Conservation (phyloP, 1,284 basidiomycete species). For the Ustilago curta region DNA sequence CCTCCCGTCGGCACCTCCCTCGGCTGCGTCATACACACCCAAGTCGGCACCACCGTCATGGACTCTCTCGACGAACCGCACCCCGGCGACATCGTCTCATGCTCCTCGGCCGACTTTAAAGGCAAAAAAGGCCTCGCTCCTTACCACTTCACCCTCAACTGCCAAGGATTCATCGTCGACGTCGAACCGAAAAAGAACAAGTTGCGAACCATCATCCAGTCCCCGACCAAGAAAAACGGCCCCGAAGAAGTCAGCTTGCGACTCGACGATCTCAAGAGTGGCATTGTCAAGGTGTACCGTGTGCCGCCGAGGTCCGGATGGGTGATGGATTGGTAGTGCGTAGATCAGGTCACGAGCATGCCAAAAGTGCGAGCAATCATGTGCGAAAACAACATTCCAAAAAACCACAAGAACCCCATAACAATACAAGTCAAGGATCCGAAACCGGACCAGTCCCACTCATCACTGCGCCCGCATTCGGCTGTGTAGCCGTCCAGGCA, state of each 20-base stretch:
- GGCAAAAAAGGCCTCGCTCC: slow-evolving; percentile 82
- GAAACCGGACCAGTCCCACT: slow-evolving; percentile 33
- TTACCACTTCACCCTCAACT: slow-evolving; percentile 77
- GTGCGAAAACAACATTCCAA: no score
- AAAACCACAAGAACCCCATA: background rate
- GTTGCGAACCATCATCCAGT: slow-evolving; percentile 72
- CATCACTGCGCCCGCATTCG: slow-evolving; percentile 5
- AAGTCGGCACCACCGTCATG: slow-evolving; percentile 77
- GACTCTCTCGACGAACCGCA: slow-evolving; percentile 82
- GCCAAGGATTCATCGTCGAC: slow-evolving; percentile 81
- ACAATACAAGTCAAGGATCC: slow-evolving; percentile 29
- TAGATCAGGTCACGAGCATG: no score
- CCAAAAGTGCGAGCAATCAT: no score
- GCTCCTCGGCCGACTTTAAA: slow-evolving; percentile 84
- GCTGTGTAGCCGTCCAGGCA: slow-evolving; percentile 45
- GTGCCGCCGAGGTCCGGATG: slow-evolving; percentile 43
- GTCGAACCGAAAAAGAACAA: slow-evolving; percentile 71
- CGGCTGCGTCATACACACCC: slow-evolving; percentile 69
- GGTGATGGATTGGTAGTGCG: slow-evolving; percentile 47
- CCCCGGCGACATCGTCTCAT: slow-evolving; percentile 83
- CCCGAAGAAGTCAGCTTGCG: slow-evolving; percentile 84
- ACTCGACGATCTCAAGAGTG: slow-evolving; percentile 88
- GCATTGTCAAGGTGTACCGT: slow-evolving; percentile 73
- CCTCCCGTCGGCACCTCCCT: slow-evolving; percentile 56
- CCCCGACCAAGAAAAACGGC: slow-evolving; percentile 73